Conservation (phyloP, 2,329 filamentous ascomycete species). For the Fusarium foetens region DNA sequence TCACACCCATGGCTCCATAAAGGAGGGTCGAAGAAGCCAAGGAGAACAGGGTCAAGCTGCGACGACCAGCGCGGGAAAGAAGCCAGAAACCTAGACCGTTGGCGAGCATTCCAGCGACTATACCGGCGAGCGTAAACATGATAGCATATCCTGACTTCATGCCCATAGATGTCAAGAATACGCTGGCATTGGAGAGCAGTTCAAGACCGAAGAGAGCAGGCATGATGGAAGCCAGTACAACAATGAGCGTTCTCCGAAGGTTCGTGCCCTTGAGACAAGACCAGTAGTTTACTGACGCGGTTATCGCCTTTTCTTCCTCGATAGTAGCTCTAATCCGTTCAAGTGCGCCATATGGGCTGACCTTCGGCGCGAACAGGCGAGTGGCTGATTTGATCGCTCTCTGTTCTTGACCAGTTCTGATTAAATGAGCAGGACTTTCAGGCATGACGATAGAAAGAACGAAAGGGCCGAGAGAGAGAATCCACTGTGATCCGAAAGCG, state of each 20-base stretch:
- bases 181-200: conserved; percentile 54
- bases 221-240: conserved; percentile 52
- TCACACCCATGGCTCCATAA: conserved; percentile 55
- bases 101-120: conserved; percentile 56
- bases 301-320: conserved; percentile 50
- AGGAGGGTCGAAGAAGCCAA: conserved; percentile 48
- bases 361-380: conserved; percentile 35
- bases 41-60: conserved; percentile 52
- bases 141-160: conserved; percentile 48
- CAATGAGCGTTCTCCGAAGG: conserved; percentile 51
- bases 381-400: conserved; percentile 32
- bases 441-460: conserved; percentile 42
- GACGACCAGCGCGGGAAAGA: conserved; percentile 53
- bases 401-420: conserved; percentile 28
- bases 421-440: conserved; percentile 42
- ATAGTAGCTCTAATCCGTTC: conserved; percentile 48
- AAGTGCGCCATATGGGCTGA: conserved; percentile 23
- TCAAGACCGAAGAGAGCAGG: conserved; percentile 57
- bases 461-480: conserved; percentile 34
- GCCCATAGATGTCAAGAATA: conserved; percentile 50
- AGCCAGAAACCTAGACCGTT: conserved; percentile 58
- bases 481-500: conserved; percentile 43
- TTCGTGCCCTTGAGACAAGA: conserved; percentile 56
- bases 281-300: conserved; percentile 49
- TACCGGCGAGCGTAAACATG: conserved; percentile 58